Percentiles rank a stretch among this genome's conserved stretches.
phyloP scores from a whole-genome alignment of 2,329 filamentous ascomycete species.

The Lecanosticta acicola region DNA sequence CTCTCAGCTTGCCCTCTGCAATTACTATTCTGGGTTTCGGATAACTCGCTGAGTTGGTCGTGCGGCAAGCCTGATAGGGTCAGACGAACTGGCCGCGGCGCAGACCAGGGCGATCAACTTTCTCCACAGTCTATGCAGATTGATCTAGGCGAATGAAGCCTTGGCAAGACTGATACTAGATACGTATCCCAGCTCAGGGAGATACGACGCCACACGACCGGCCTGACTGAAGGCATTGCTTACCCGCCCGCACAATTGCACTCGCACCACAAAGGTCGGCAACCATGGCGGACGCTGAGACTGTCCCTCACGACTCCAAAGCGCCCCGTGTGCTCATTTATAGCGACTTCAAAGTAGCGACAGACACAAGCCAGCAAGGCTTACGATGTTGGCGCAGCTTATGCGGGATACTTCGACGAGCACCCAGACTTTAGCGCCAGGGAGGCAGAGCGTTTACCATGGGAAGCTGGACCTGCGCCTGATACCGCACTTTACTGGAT shows the following conservation, averaged over 20 bases:
- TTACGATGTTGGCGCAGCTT: slow-evolving; percentile 6
- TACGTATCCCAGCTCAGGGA: not conserved
- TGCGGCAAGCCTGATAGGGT: no score
- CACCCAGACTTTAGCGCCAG: slow-evolving; percentile 3
- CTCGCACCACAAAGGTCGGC: no score
- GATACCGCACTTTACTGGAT: slow-evolving; percentile 39
- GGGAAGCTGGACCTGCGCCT: slow-evolving; percentile 11
- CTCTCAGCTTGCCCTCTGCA: no score
- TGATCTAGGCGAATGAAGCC: not conserved
- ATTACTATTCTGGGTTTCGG: no score
- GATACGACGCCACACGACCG: not conserved
- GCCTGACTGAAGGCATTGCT: no score
- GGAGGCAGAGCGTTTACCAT: not conserved
- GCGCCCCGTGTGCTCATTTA: slow-evolving; percentile 1
- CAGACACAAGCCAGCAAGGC: slow-evolving; percentile 1
- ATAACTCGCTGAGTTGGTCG: no score
- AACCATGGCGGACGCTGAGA: not conserved
- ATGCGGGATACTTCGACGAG: slow-evolving; percentile 8
- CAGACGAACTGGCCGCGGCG: no score
- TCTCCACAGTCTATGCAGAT: slow-evolving; percentile 1
- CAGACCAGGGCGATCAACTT: no score
- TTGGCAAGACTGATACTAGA: not conserved
- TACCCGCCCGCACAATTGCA: no score
- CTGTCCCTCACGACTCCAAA: slow-evolving; percentile 1
- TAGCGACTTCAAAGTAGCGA: not conserved